Percentiles rank a stretch among this genome's conserved stretches.
Conservation (phyloP, 495 filamentous ascomycete genomes). For the Trichoderma erinaceum region DNA sequence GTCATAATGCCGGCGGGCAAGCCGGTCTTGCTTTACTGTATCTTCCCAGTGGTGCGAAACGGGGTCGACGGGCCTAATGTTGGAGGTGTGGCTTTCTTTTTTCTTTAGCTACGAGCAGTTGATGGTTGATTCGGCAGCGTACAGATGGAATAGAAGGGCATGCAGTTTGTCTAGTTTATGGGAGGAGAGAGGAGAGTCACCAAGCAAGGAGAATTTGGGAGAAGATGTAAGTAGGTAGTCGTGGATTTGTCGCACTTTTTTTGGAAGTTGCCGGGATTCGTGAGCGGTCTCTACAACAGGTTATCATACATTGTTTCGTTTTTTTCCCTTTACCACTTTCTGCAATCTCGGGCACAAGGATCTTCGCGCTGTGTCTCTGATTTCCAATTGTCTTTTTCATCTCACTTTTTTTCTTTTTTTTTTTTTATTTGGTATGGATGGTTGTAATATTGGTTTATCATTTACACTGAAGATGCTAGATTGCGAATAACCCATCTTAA, state of each 20-base stretch:
- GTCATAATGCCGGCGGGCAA: conserved; percentile 16
- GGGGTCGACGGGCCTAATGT: conserved; percentile 15
- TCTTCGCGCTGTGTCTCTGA: not conserved
- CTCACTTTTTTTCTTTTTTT: conserved; percentile 18
- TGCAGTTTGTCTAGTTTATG: conserved; percentile 11
- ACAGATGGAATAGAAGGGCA: conserved; percentile 12
- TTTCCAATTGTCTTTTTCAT: conserved; percentile 4
- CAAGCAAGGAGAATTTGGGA: no score
- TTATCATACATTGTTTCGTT: conserved; percentile 7
- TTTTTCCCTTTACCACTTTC: not conserved
- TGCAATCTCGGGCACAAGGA: not conserved
- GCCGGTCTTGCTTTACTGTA: conserved; percentile 18
- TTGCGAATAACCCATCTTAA: not conserved
- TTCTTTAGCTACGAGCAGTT: conserved; percentile 11
- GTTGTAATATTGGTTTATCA: conserved; percentile 3
- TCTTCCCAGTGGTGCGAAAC: conserved; percentile 15
- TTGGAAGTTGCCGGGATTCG: conserved; percentile 9
- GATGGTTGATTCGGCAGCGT: conserved; percentile 11
- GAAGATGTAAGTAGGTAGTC: conserved; percentile 6
- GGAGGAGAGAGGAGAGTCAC: not conserved
- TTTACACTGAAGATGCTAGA: not conserved
- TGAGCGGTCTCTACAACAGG: conserved; percentile 13
- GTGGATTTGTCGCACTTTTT: conserved; percentile 12
- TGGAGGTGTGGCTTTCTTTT: conserved; percentile 14
- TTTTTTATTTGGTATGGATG: conserved; percentile 14